Conservation (phyloP, 805 yeast genomes). For the Metschnikowia lachancei region DNA sequence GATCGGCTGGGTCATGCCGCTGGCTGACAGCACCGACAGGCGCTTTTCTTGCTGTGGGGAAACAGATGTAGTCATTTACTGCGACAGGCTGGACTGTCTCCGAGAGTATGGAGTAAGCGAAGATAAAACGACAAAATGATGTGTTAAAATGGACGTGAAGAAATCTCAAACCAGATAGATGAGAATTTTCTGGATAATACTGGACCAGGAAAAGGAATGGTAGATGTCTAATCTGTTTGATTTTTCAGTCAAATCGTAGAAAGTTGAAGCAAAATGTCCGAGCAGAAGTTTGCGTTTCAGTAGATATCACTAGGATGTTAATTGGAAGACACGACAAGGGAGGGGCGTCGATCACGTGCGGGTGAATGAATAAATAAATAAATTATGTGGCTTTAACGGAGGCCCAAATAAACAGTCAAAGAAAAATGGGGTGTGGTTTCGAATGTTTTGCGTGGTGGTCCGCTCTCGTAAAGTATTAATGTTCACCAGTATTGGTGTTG, state of each 20-base stretch:
- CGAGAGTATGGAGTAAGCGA: not conserved
- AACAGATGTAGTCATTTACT: too few relatives aligned
- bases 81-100: too few relatives aligned
- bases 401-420: not conserved
- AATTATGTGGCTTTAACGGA: too few relatives aligned
- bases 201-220: too few relatives aligned
- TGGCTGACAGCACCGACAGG: constrained; percentile 9
- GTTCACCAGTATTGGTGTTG: not conserved
- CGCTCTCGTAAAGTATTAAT: not conserved
- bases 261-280: not conserved
- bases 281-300: not conserved
- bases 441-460: not conserved
- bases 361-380: too few relatives aligned
- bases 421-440: not conserved
- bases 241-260: too few relatives aligned
- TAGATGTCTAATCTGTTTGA: too few relatives aligned
- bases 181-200: too few relatives aligned
- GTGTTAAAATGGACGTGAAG: too few relatives aligned
- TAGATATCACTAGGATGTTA: not conserved
- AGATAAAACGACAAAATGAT: not conserved
- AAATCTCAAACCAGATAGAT: too few relatives aligned
- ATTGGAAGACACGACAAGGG: not conserved
- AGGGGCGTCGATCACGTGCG: too few relatives aligned
- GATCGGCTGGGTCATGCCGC: constrained; percentile 54
- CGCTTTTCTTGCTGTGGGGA: not conserved